Evolutionary conservation across 495 filamentous ascomycete species (phyloP).

Genomic region (Penicillium argentinense): DNA sequence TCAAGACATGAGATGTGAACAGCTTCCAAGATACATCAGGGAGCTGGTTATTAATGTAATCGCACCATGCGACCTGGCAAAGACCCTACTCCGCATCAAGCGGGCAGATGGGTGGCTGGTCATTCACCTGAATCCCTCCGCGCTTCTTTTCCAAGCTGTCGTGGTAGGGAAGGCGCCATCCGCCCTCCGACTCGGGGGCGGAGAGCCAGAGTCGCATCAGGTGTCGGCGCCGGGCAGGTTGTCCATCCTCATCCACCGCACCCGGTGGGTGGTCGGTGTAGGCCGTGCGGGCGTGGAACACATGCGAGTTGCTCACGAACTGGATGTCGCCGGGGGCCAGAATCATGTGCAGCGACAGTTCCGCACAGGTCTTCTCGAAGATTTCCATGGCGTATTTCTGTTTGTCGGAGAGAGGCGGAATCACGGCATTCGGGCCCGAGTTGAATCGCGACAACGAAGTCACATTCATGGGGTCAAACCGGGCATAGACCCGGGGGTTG

Average conservation of each 20-base stretch:
- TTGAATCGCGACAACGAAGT: slow-evolving; percentile 62
- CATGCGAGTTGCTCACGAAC: slow-evolving; percentile 63
- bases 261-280: slow-evolving; percentile 59
- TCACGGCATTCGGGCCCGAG: slow-evolving; percentile 42
- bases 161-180: slow-evolving; percentile 74
- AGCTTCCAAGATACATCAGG: too few relatives aligned
- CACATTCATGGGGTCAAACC: slow-evolving; percentile 68
- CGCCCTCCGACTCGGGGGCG: slow-evolving; percentile 72
- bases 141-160: slow-evolving; percentile 74
- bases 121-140: slow-evolving; percentile 78
- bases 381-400: slow-evolving; percentile 60
- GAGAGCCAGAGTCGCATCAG: slow-evolving; percentile 78
- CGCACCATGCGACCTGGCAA: too few relatives aligned
- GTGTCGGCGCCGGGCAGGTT: slow-evolving; percentile 58
- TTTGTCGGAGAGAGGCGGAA: slow-evolving; percentile 60
- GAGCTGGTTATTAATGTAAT: too few relatives aligned
- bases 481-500: slow-evolving; percentile 44
- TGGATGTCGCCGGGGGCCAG: slow-evolving; percentile 73
- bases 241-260: slow-evolving; percentile 27
- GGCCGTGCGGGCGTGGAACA: slow-evolving; percentile 64
- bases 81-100: slow-evolving; percentile 64
- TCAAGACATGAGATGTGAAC: too few relatives aligned
- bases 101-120: slow-evolving; percentile 60
- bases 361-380: slow-evolving; percentile 61
- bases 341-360: slow-evolving; percentile 69